Conservation (phyloP, 1,139 yeast genomes). For the Saccharomyces hybrid region DNA sequence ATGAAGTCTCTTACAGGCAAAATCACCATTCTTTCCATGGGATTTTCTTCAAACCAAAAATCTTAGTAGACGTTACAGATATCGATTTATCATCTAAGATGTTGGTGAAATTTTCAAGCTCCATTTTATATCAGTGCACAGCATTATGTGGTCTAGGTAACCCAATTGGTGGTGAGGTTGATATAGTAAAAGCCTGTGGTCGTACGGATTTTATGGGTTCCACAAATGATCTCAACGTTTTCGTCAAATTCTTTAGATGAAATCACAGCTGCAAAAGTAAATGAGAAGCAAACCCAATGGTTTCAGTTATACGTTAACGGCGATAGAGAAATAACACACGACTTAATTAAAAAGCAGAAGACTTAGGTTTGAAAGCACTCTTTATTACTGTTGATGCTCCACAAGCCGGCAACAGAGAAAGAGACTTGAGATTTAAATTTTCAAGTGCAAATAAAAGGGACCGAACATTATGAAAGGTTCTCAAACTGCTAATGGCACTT, state of each 20-base stretch:
- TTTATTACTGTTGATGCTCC: constrained; percentile 94
- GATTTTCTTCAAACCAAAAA: constrained; percentile 73
- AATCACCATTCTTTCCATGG: constrained; percentile 84
- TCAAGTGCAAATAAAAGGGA: constrained; percentile 37
- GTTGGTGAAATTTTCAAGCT: constrained; percentile 39
- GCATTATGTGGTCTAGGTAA: constrained; percentile 78
- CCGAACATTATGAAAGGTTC: constrained; percentile 23
- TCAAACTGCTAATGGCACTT: constrained; percentile 65
- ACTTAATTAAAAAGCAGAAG: constrained; percentile 62
- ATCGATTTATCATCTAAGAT: constrained; percentile 50
- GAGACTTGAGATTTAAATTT: constrained; percentile 46
- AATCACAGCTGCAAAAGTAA: constrained; percentile 50
- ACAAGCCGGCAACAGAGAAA: constrained; percentile 87
- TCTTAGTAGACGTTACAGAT: constrained; percentile 54
- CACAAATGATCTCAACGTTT: constrained; percentile 77
- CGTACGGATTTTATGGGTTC: constrained; percentile 42
- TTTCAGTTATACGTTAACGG: constrained; percentile 80
- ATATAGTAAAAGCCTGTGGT: constrained; percentile 67
- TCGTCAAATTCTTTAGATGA: constrained; percentile 72
- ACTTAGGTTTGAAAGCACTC: constrained; percentile 67
- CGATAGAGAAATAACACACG: constrained; percentile 53
- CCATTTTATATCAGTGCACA: constrained; percentile 79
- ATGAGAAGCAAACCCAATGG: constrained; percentile 58
- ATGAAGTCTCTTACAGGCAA: constrained; percentile 81
- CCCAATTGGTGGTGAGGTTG: constrained; percentile 66